Evolutionary conservation across 1,139 yeast species (phyloP), one percentile per base, ranked within the genome.

Genomic region (Pichia sp.): DNA sequence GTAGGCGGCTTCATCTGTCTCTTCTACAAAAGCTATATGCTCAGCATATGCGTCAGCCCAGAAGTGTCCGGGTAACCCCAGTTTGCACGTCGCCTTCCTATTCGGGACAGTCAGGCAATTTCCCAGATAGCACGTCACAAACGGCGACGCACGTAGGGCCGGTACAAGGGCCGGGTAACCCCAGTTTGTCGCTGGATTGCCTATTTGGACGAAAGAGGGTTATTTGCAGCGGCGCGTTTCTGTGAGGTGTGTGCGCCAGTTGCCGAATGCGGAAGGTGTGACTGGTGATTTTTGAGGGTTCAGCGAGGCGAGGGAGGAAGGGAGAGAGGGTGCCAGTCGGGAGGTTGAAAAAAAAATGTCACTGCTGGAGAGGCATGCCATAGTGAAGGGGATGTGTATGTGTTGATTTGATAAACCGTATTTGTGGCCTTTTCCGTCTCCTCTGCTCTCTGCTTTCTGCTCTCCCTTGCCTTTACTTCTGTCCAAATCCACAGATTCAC

Each of bases 201-300:
- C 67, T 63, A 54, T 51, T 64, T 64, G 67, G 67, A 60, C 60
- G 57, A 51, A 59, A 45, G 57, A 26, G 64, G 60, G 54, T 30
- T 45, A 26, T 8, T 16, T 15, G n/a, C n/a, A n/a, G n/a, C 11
- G 45, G 26, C 23, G 23, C 23, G 23, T 19, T 56, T 55, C 54
- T 30, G 52, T 49, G 52, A 36, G 52, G 54, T 47, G 34, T n/a
- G 31, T 15, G 52, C 38, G 43, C 29, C 13, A 2, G 2, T 13
- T 58, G 8, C 66, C 51, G 19, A 3, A 31, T 45, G n/a, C 2
- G 60, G 65, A 11, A 54, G 42, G 46, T 58, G 67, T 63, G 67
- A 64, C 67, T 62, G 64, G 46, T 3, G 34, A 11, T 31, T 31
- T 31, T 11, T 2, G 23, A 40, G 43, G 43, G 23, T 40, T 40